phyloP scores from a whole-genome alignment of 2,329 filamentous ascomycete genomes.

The Emmonsiellopsis sp. region DNA sequence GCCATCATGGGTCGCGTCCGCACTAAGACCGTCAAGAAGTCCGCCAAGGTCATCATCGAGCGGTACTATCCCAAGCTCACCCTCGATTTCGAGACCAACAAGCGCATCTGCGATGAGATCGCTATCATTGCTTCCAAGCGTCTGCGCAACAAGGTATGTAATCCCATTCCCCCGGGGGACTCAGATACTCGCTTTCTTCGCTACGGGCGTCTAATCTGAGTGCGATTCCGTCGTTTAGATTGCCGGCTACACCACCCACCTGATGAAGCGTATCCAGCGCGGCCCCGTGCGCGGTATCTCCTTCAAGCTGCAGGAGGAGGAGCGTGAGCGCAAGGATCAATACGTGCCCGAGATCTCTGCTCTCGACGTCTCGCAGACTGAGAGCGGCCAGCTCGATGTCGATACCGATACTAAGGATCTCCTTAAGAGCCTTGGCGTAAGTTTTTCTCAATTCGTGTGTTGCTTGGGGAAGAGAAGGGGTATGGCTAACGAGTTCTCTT shows the following conservation, averaged over 20 bases:
- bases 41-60: slow-evolving; percentile 99
- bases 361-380: slow-evolving; percentile 92
- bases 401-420: slow-evolving; percentile 98
- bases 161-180: too few species aligned
- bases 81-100: slow-evolving; percentile 99
- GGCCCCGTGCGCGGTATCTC: slow-evolving; percentile 99
- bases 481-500: slow-evolving; percentile 20
- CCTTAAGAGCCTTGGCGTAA: slow-evolving; percentile 95
- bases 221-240: slow-evolving; percentile 46
- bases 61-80: slow-evolving; percentile 95
- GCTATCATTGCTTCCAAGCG: slow-evolving; percentile 99
- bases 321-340: slow-evolving; percentile 99
- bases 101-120: slow-evolving; percentile 99
- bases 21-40: slow-evolving; percentile 62
- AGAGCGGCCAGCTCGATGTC: slow-evolving; percentile 88
- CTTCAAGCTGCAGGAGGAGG: slow-evolving; percentile 99
- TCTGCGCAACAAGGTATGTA: slow-evolving; percentile 88
- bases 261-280: slow-evolving; percentile 99
- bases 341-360: slow-evolving; percentile 98
- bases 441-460: slow-evolving; percentile 34
- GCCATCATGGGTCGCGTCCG: slow-evolving; percentile 42
- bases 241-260: slow-evolving; percentile 94
- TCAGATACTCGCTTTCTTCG: too few species aligned
- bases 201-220: too few species aligned
- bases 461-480: not conserved